These are phyloP conservation scores for Citrus reticulata DNA, from an alignment of 345 rosid genomes.

Conservation along the genomic window DNA sequence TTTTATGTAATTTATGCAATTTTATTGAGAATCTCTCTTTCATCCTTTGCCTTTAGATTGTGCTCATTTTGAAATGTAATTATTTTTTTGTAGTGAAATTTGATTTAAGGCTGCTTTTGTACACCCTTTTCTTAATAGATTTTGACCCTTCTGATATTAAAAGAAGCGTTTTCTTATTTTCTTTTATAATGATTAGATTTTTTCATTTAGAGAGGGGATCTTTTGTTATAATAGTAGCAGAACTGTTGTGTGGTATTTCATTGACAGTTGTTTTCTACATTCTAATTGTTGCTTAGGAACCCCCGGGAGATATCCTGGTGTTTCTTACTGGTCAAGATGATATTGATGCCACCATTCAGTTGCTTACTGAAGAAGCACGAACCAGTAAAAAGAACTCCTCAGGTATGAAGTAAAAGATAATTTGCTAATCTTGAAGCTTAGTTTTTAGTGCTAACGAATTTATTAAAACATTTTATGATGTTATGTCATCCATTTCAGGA, in stretches of 20 bases:
- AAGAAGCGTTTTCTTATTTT: not conserved
- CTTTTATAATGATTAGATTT: not conserved
- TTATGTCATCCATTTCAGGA: constrained; percentile 50
- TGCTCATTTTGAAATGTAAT: not conserved
- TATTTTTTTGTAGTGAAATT: not conserved
- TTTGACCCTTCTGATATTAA: not conserved
- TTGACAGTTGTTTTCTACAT: not conserved
- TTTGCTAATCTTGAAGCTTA: not conserved
- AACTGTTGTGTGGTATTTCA: not conserved
- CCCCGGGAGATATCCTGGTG: constrained; percentile 83
- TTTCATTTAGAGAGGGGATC: not conserved
- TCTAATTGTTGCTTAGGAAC: constrained; percentile 49
- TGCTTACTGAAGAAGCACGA: constrained; percentile 75
- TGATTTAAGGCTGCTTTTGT: not conserved
- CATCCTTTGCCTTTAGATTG: not conserved
- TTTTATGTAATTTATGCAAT: not conserved
- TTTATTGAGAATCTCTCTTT: not conserved
- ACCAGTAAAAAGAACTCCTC: constrained; percentile 52
- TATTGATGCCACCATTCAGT: constrained; percentile 64
- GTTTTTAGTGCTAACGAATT: not conserved
- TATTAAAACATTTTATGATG: not conserved
- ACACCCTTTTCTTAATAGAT: not conserved
- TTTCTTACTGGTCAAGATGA: constrained; percentile 99
- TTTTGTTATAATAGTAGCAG: not conserved
- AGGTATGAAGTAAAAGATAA: constrained; percentile 36